Evolutionary conservation across 352 stramenopile genomes (phyloP).

Genomic region (Phytopythium cucurbitacearum): DNA sequence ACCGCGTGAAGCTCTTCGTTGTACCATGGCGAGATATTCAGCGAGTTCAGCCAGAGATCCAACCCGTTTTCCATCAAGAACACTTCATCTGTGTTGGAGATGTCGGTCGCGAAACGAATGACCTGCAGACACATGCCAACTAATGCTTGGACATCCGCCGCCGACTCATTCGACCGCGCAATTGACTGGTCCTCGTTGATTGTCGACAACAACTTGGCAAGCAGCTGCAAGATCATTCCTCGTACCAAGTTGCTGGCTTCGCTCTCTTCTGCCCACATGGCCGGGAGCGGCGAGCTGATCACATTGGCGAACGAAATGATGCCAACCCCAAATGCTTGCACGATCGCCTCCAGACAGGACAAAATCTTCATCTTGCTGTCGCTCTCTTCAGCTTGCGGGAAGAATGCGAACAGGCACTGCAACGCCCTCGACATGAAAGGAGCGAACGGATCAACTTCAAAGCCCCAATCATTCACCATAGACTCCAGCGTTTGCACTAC

Average conservation of each 20-base stretch:
- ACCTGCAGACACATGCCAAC: constrained; percentile 71
- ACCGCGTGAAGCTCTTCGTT: constrained; percentile 62
- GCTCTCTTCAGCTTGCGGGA: constrained; percentile 50
- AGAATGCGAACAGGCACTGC: constrained; percentile 63
- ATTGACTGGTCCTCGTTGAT: constrained; percentile 37
- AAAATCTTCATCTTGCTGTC: constrained; percentile 84
- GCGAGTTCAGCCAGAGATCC: constrained; percentile 61
- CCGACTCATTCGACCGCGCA: no score
- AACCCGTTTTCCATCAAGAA: constrained; percentile 84
- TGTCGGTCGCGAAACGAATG: constrained; percentile 65
- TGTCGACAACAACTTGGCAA: constrained; percentile 53
- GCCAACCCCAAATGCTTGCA: constrained; percentile 51
- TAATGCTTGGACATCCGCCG: constrained; percentile 24
- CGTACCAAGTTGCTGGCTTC: constrained; percentile 79
- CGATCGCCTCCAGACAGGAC: constrained; percentile 62
- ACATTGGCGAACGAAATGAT: constrained; percentile 51
- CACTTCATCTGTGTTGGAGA: constrained; percentile 77
- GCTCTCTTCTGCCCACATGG: constrained; percentile 65
- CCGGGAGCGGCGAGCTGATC: constrained; percentile 63
- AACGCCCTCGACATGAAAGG: constrained; percentile 61
- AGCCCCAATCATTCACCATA: constrained; percentile 83
- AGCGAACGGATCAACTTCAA: constrained; percentile 62
- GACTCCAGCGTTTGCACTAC: constrained; percentile 75
- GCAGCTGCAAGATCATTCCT: constrained; percentile 76
- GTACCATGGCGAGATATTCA: constrained; percentile 49